phyloP scores from a whole-genome alignment of 441 rosid genomes.

The Brassica balearica region DNA sequence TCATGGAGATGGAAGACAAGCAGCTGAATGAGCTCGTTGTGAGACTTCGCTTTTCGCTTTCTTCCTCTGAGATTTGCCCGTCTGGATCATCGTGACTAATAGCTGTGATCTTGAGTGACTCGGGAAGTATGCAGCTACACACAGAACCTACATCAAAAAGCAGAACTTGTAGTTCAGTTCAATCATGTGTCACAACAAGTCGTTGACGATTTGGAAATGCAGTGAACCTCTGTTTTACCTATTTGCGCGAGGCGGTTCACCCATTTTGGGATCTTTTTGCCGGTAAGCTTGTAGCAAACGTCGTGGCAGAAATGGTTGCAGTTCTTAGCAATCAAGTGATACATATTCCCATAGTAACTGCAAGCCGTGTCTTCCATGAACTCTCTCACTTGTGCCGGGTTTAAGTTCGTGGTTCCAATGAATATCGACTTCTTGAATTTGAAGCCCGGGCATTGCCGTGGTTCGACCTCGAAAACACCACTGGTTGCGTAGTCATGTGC shows the following conservation, averaged over 20 bases:
- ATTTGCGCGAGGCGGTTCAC: slow-evolving; percentile 72
- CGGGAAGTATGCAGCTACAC: slow-evolving; percentile 76
- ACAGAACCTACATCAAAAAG: slow-evolving; percentile 53
- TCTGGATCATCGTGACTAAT: slow-evolving; percentile 61
- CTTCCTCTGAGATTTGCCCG: slow-evolving; percentile 52
- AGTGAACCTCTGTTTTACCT: slow-evolving; percentile 44
- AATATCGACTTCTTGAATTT: slow-evolving; percentile 73
- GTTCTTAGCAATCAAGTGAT: slow-evolving; percentile 77
- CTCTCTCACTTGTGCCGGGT: slow-evolving; percentile 67
- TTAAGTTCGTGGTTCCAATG: slow-evolving; percentile 70
- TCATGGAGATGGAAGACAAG: slow-evolving; percentile 65
- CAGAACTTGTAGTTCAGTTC: background rate
- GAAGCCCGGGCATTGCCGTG: slow-evolving; percentile 76
- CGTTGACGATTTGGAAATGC: background rate
- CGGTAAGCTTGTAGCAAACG: slow-evolving; percentile 61
- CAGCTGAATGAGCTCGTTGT: slow-evolving; percentile 51
- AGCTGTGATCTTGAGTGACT: slow-evolving; percentile 59
- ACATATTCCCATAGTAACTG: slow-evolving; percentile 67
- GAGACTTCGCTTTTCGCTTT: slow-evolving; percentile 54
- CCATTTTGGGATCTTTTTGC: slow-evolving; percentile 72
- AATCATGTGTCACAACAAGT: background rate
- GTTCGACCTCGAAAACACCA: slow-evolving; percentile 82
- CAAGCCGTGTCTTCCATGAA: slow-evolving; percentile 69
- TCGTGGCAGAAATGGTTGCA: slow-evolving; percentile 84
- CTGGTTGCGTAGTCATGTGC: slow-evolving; percentile 76